Evolutionary conservation across 108 stramenopile species (phyloP).

Genomic region (Schizochytrium sp.): DNA sequence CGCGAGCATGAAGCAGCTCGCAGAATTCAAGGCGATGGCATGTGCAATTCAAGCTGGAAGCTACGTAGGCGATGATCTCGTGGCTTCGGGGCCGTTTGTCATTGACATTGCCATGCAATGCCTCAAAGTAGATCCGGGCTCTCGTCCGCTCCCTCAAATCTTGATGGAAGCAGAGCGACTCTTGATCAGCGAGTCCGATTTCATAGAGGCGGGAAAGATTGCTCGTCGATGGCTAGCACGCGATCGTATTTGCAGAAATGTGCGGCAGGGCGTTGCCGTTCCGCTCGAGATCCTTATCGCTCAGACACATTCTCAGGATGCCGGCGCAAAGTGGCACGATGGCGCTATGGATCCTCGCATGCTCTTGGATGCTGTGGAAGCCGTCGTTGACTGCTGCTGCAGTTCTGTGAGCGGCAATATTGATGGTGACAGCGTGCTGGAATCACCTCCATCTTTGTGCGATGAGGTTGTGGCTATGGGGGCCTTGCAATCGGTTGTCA

Average conservation of each 20-base stretch:
- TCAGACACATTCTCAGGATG: neutral
- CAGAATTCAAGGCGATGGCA: neutral
- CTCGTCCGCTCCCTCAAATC: neutral
- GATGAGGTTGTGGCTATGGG: neutral
- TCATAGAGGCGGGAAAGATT: neutral
- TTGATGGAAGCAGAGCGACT: neutral
- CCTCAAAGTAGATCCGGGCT: neutral
- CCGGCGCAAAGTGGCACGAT: neutral
- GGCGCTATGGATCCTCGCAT: neutral
- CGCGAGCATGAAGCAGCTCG: neutral
- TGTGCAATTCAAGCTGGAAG: neutral
- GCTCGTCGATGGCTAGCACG: neutral
- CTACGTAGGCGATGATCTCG: neutral
- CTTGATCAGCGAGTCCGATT: neutral
- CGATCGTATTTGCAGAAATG: neutral
- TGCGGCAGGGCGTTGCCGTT: neutral
- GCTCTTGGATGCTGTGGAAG: neutral
- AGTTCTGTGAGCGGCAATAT: neutral
- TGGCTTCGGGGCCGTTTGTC: neutral
- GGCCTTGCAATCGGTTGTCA: neutral
- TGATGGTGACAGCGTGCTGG: neutral
- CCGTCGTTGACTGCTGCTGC: neutral
- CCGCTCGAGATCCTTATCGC: neutral
- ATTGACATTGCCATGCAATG: neutral
- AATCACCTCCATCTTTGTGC: neutral